These are phyloP conservation scores for Starmerella lactis-condensi DNA, from an alignment of 805 yeast genomes.

Conservation along the genomic window DNA sequence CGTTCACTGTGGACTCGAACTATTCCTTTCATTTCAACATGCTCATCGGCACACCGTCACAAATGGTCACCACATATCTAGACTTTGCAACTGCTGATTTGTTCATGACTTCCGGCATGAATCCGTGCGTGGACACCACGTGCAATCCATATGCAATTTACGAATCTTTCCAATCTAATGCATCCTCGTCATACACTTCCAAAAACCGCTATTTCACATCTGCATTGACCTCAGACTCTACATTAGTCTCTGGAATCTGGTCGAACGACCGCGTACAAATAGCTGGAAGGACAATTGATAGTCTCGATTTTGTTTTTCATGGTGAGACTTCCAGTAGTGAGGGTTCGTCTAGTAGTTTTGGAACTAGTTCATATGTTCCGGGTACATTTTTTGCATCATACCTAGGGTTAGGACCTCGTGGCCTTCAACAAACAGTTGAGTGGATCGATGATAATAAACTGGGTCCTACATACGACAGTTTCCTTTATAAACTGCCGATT, in stretches of 20 bases:
- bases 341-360: neutral
- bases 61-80: constrained; percentile 5
- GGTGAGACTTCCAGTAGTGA: neutral
- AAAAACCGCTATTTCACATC: constrained; percentile 2
- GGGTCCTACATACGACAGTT: constrained; percentile 7
- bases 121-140: constrained; percentile 1
- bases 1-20: constrained; percentile 3
- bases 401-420: constrained; percentile 13
- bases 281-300: neutral
- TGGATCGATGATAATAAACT: constrained; percentile 4
- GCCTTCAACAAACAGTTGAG: constrained; percentile 6
- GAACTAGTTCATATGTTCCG: neutral
- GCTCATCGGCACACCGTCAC: constrained; percentile 10
- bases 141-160: constrained; percentile 2
- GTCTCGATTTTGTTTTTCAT: constrained; percentile 1
- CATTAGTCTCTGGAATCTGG: constrained; percentile 6
- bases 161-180: constrained; percentile 1
- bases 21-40: constrained; percentile 4
- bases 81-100: constrained; percentile 13
- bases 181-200: neutral
- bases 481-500: constrained; percentile 1
- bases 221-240: constrained; percentile 6
- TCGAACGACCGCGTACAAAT: constrained; percentile 5
- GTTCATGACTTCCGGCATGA: constrained; percentile 3
- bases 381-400: neutral